A percentile compares a stretch with the other conserved stretches of the same genome.
Evolutionary conservation across 768 basidiomycete species (phyloP).

Genomic region (Rhodotorula kratochvilovae): DNA sequence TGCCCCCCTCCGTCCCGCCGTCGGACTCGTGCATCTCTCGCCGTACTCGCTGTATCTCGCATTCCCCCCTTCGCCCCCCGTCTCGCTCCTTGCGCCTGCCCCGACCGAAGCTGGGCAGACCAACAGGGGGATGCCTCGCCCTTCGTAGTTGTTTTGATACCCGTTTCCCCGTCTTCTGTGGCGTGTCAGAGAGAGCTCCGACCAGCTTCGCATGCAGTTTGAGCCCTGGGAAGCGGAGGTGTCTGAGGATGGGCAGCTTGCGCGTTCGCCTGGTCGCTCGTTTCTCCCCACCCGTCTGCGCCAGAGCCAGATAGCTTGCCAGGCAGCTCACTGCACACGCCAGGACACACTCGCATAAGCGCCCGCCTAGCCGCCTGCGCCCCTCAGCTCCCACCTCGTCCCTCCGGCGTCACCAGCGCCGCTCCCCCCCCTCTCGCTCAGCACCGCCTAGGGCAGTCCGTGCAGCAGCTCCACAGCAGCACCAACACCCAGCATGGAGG

Average conservation of each 20-base stretch:
- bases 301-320: not conserved
- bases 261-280: no score
- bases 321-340: not conserved
- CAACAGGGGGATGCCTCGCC: no score
- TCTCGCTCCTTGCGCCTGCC: not conserved
- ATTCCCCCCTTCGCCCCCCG: not conserved
- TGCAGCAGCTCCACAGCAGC: accelerated
- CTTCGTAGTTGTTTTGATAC: no score
- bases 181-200: no score
- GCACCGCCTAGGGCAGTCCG: not conserved
- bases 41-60: not conserved
- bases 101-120: no score
- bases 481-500: conserved; percentile 12
- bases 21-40: not conserved
- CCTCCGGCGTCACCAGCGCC: not conserved
- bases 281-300: not conserved
- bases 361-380: not conserved
- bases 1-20: not conserved
- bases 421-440: not conserved
- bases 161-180: not conserved
- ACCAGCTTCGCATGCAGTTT: no score
- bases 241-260: not conserved
- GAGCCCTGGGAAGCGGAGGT: no score
- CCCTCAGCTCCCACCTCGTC: not conserved
- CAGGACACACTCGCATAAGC: not conserved